Conservation (phyloP, 1,139 yeast species). For the Protomyces macrosporus region DNA sequence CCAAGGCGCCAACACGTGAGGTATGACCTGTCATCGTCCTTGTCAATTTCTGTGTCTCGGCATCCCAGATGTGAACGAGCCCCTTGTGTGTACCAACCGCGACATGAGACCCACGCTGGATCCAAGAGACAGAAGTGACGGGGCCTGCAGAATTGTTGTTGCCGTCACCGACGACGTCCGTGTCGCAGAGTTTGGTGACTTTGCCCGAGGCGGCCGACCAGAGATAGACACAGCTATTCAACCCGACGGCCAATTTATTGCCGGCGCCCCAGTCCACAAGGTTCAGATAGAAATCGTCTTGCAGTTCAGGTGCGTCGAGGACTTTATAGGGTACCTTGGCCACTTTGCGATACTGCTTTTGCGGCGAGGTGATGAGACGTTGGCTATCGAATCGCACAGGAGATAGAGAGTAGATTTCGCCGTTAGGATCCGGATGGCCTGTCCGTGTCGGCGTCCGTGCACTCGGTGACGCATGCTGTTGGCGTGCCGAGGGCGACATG, state of each 20-base stretch:
- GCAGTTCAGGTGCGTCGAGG: slow-evolving; percentile 90
- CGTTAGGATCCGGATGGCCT: slow-evolving; percentile 50
- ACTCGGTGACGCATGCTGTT: slow-evolving; percentile 24
- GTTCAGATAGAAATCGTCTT: slow-evolving; percentile 89
- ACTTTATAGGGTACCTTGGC: slow-evolving; percentile 82
- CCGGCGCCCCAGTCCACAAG: slow-evolving; percentile 94
- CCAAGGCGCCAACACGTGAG: slow-evolving; percentile 66
- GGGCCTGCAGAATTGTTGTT: slow-evolving; percentile 45
- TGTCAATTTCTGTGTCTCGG: slow-evolving; percentile 72
- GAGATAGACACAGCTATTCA: slow-evolving; percentile 78
- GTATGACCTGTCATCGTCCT: slow-evolving; percentile 91
- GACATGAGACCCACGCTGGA: slow-evolving; percentile 70
- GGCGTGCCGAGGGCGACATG: slow-evolving; percentile 53
- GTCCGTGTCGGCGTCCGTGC: slow-evolving; percentile 32
- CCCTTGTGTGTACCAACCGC: slow-evolving; percentile 91
- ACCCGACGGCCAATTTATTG: slow-evolving; percentile 82
- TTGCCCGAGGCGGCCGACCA: slow-evolving; percentile 88
- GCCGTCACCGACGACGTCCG: slow-evolving; percentile 34
- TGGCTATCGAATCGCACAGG: slow-evolving; percentile 91
- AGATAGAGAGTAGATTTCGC: slow-evolving; percentile 67
- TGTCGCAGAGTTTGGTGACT: slow-evolving; percentile 73
- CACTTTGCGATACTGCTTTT: slow-evolving; percentile 69
- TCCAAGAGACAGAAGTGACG: slow-evolving; percentile 86
- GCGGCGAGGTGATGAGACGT: slow-evolving; percentile 69
- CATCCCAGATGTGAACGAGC: slow-evolving; percentile 92